phyloP scores from a whole-genome alignment of 176 grass and related monocot species.

The Phragmites australis region DNA sequence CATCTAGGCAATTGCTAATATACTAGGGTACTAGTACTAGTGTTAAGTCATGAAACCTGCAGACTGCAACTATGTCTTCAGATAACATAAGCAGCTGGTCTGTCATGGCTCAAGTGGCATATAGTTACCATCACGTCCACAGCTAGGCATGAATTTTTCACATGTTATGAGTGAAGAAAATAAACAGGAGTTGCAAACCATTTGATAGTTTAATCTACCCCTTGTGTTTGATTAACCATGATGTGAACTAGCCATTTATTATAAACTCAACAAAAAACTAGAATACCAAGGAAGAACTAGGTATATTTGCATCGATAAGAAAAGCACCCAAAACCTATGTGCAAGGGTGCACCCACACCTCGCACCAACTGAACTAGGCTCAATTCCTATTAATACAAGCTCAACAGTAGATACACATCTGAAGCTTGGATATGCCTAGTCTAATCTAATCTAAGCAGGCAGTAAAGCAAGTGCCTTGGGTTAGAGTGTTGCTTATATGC shows the following conservation, averaged over 20 bases:
- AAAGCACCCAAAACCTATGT: conserved; percentile 3
- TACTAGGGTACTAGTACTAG: too few relatives aligned
- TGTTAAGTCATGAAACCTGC: conserved; percentile 21
- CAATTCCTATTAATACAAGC: not conserved
- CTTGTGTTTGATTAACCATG: not conserved
- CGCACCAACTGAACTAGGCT: not conserved
- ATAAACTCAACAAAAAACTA: not conserved
- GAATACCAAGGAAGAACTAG: not conserved
- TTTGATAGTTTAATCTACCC: not conserved
- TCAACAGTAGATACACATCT: not conserved
- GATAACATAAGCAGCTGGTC: not conserved
- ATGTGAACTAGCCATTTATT: not conserved
- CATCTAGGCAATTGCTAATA: not conserved
- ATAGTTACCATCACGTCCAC: not conserved
- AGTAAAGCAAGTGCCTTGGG: not conserved
- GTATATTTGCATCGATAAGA: not conserved
- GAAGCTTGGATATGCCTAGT: conserved; percentile 1
- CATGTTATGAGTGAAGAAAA: not conserved
- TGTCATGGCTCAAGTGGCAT: not conserved
- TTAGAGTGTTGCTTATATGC: not conserved
- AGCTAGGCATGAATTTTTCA: not conserved
- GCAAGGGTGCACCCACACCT: not conserved
- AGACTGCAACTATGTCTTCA: not conserved
- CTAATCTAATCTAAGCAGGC: not conserved
- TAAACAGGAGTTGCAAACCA: not conserved